Conservation (phyloP, 768 basidiomycete genomes). For the Naganishia antarctica region DNA sequence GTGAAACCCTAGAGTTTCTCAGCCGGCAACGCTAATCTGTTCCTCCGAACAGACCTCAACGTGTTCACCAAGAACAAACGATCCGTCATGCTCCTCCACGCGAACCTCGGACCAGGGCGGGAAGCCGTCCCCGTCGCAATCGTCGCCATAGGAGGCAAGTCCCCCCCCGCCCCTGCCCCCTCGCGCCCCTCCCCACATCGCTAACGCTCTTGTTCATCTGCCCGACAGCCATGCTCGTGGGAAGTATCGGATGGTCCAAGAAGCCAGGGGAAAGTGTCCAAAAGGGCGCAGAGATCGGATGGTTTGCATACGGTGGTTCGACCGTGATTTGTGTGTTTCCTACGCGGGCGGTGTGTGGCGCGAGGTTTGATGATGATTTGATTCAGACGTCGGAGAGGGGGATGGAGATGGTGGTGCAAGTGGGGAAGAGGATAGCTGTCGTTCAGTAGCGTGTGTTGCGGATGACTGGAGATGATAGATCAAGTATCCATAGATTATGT, state of each 20-base stretch:
- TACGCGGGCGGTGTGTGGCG: slow-evolving; percentile 53
- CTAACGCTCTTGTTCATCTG: background rate
- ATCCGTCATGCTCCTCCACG: slow-evolving; percentile 39
- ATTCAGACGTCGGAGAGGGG: slow-evolving; percentile 55
- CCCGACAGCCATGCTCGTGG: slow-evolving; percentile 62
- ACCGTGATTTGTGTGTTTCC: slow-evolving; percentile 64
- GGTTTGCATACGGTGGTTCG: slow-evolving; percentile 73
- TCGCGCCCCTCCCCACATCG: too few species aligned
- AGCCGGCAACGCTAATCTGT: too few species aligned
- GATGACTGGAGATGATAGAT: too few species aligned
- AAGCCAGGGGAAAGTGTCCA: slow-evolving; percentile 48
- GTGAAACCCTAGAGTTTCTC: too few species aligned
- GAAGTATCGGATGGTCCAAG: slow-evolving; percentile 64
- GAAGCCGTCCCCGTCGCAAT: slow-evolving; percentile 56
- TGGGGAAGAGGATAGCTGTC: slow-evolving; percentile 50
- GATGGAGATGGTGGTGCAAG: slow-evolving; percentile 67
- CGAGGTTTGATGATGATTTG: slow-evolving; percentile 58
- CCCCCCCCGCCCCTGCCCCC: background rate
- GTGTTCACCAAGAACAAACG: slow-evolving; percentile 49
- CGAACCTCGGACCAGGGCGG: slow-evolving; percentile 37
- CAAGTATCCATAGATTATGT: too few species aligned
- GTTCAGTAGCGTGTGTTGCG: too few species aligned
- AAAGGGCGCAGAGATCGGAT: slow-evolving; percentile 56
- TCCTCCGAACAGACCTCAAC: slow-evolving; percentile 42
- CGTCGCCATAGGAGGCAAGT: slow-evolving; percentile 64